Evolutionary conservation across 441 rosid genomes (phyloP), one percentile per base, ranked within the genome.

Genomic region (Capsella rubella): DNA sequence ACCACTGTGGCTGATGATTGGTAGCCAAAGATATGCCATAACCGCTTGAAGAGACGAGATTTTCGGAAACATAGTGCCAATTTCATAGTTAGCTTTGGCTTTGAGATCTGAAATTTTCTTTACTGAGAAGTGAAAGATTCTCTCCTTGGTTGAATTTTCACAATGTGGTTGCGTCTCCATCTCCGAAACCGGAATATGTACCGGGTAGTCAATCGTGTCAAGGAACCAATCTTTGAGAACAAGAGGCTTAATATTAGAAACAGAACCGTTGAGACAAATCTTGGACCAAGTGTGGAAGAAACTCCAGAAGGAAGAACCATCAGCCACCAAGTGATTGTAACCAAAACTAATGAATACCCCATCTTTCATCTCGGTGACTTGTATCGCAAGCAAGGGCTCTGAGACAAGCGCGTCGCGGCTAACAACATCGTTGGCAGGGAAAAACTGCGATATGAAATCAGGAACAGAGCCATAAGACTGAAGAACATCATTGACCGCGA

Each of bases 271-370:
- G 10, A 54, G 69, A 9, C 78, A 81, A 45, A 83, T 83, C 57
- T 75, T 77, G 10, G 87, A 82, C 86, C 88, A 84, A 29, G 75
- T 72, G 16, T 79, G 79, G 49, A 80, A 51, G 77, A 84, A 84
- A 49, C 29, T 75, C 84, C 82, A 83, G 4, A 84, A 80, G 0
- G 87, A 77, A 6, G 81, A 14, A 4, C 89, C 89, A 56, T 86
- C 87, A 0, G 27, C 74, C 4, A 71, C 75, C 21, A 69, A 6
- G 53, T 88, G 85, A 34, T 82, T 81, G 5, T 80, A 64, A 18
- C 85, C 71, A 14, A 75, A 82, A 14, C 82, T 80, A 8, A 84
- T 63, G 51, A 84, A 86, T 3, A 81, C 46, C 3, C 86, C 85
- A 49, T 81, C 86, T 0, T 53, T 67, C 14, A 81, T 39, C 69